Base-by-base conservation (phyloP, 1,139 yeast genomes). In the Lipomyces yarrowii region DNA sequence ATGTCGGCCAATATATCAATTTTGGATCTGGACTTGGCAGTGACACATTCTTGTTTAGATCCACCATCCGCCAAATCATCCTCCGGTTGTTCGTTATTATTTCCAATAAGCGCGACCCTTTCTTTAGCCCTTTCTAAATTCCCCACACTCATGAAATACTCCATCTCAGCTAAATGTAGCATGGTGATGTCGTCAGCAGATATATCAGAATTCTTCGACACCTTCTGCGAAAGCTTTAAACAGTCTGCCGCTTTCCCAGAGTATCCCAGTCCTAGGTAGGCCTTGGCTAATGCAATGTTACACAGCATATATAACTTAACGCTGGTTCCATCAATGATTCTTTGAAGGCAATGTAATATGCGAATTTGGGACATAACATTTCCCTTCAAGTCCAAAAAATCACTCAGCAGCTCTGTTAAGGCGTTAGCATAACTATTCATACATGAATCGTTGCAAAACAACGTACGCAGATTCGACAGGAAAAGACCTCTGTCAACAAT, bases 121-220 rank as follows among this genome's bases (percentile, higher is more conserved):
- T 46, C 54, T 42, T 23, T 59, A n/a, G 67, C 67, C 18, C 48
- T 56, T 15, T 59, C 66, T 21, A 63, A n/a, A 37, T 53, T 59
- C 3, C 68, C 68, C n/a, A 53, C 42, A 7, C 64, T 33, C 13
- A 62, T 23, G 23, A 56, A 23, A 46, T 62, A 59, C n/a, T 64
- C 52, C 7, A 63, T 53, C n/a, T 64, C 65, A 5, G 63, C 57
- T 8, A 54, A 6, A 26, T 55, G 32, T 18, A 58, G 30, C 37
- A 15, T 3, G 15, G 23, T 33, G 11, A 26, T n/a, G 18, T 61
- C 57, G 39, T 53, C 57, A 4, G 55, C 18, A 2, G 59, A 18
- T 1, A 35, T 32, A 6, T 52, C 58, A 39, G 56, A 21, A 13
- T 32, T 35, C 21, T 39, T 58, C 32, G 33, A 21, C 11, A 59